Percentiles rank a stretch among this genome's conserved stretches.
These are phyloP conservation scores for Picea abies DNA, from an alignment of 83 land plant genomes.

Conservation along the genomic window DNA sequence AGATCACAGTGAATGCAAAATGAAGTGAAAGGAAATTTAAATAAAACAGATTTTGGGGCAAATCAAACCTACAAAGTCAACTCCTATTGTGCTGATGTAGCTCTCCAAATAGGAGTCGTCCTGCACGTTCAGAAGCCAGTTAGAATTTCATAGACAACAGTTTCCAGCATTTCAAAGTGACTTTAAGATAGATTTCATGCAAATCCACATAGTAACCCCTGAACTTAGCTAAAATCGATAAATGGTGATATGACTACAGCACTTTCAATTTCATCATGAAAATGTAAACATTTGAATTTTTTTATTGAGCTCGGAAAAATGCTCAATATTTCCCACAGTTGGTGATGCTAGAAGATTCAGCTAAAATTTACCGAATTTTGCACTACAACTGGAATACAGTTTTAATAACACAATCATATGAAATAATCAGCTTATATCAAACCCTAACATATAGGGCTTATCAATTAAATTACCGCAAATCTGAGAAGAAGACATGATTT, in stretches of 20 bases:
- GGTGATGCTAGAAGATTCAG: not conserved
- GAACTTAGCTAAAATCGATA: not conserved
- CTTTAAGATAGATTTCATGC: not conserved
- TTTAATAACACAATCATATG: not conserved
- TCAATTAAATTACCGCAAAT: conserved; percentile 50
- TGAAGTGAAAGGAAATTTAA: not conserved
- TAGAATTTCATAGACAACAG: not conserved
- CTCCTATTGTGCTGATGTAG: conserved; percentile 89
- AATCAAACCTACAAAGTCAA: conserved; percentile 56
- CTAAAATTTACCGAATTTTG: not conserved
- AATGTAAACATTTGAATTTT: too few species aligned
- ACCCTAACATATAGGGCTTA: not conserved
- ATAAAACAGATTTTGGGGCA: not conserved
- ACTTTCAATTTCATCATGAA: not conserved
- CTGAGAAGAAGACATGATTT: conserved; percentile 66
- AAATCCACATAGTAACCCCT: not conserved
- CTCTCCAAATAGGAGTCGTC: conserved; percentile 92
- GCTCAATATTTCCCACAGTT: not conserved
- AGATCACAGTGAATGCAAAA: not conserved
- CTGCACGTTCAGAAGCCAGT: conserved; percentile 25
- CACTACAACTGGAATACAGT: not conserved
- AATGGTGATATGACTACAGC: not conserved
- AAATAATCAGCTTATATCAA: not conserved
- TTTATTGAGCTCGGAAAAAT: not conserved
- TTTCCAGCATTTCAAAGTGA: not conserved